Evolutionary conservation across 345 rosid species (phyloP).

Genomic region (Eucalyptus cladocalyx): DNA sequence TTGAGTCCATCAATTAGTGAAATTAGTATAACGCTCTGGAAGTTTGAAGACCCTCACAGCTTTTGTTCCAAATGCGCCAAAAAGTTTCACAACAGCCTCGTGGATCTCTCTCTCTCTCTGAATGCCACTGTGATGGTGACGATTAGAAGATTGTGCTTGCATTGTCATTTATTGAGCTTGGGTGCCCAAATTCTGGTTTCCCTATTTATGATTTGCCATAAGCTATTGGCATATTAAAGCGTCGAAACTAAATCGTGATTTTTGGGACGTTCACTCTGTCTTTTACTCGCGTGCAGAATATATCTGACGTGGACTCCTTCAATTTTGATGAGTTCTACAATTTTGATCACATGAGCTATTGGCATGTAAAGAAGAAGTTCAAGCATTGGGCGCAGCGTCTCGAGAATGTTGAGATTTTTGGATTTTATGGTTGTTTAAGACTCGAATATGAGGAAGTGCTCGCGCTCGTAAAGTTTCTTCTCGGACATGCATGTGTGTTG

Average conservation of each 20-base stretch:
- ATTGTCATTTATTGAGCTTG: neutral
- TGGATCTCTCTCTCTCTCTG: neutral
- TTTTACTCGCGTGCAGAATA: neutral
- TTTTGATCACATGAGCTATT: neutral
- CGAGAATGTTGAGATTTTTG: neutral
- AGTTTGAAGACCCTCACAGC: neutral
- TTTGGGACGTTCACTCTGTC: neutral
- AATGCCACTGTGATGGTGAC: neutral
- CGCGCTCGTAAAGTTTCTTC: neutral
- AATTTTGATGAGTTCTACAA: neutral
- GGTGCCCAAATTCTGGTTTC: neutral
- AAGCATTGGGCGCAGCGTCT: accelerated
- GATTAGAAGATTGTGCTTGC: neutral
- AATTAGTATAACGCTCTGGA: neutral
- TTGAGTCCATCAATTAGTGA: neutral
- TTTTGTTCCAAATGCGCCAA: neutral
- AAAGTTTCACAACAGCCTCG: neutral
- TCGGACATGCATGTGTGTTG: neutral
- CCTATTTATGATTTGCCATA: accelerated
- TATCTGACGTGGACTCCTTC: neutral
- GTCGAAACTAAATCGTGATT: neutral
- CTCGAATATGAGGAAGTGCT: neutral
- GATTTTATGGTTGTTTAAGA: neutral
- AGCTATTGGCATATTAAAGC: neutral
- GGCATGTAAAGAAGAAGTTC: neutral